These are phyloP conservation scores for Tolypocladium ophioglossoides DNA, from an alignment of 2,329 filamentous ascomycete species.

Conservation along the genomic window DNA sequence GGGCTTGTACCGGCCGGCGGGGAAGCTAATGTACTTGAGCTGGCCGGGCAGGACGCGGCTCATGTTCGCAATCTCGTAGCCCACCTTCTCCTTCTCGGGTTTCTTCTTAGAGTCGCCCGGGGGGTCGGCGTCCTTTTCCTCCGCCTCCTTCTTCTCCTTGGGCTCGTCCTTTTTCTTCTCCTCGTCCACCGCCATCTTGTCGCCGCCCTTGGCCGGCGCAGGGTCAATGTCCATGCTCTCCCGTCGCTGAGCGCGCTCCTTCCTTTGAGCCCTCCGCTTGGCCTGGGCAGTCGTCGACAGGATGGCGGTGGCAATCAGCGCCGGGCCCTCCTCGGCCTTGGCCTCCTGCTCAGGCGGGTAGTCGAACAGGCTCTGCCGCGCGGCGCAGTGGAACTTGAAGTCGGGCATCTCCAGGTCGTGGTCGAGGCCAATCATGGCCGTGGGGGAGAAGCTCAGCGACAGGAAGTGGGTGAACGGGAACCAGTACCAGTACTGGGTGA, in stretches of 20 bases:
- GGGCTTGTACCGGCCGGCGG: conserved; percentile 81
- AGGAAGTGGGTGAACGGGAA: conserved; percentile 98
- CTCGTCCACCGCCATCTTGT: conserved; percentile 84
- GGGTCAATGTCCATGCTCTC: conserved; percentile 95
- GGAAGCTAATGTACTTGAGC: conserved; percentile 92
- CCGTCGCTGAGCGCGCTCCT: conserved; percentile 77
- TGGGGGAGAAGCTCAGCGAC: conserved; percentile 91
- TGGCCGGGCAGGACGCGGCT: conserved; percentile 84
- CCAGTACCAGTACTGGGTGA: conserved; percentile 99
- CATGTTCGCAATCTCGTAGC: conserved; percentile 96
- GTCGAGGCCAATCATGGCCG: conserved; percentile 88
- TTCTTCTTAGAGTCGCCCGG: conserved; percentile 69
- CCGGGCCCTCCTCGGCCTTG: conserved; percentile 86
- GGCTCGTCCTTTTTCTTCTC: conserved; percentile 45
- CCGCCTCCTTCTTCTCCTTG: conserved; percentile 52
- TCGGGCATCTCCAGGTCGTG: conserved; percentile 86
- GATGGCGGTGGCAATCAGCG: conserved; percentile 90
- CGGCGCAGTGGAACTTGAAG: conserved; percentile 94
- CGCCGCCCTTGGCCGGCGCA: conserved; percentile 49
- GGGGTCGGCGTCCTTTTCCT: conserved; percentile 45
- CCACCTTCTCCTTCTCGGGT: conserved; percentile 89
- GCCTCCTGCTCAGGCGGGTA: conserved; percentile 95
- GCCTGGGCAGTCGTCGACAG: conserved; percentile 95
- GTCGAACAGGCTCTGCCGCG: conserved; percentile 89
- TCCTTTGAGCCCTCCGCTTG: conserved; percentile 86